Base-by-base conservation (phyloP, 2,329 filamentous ascomycete genomes). In the Aspergillus candidus region DNA sequence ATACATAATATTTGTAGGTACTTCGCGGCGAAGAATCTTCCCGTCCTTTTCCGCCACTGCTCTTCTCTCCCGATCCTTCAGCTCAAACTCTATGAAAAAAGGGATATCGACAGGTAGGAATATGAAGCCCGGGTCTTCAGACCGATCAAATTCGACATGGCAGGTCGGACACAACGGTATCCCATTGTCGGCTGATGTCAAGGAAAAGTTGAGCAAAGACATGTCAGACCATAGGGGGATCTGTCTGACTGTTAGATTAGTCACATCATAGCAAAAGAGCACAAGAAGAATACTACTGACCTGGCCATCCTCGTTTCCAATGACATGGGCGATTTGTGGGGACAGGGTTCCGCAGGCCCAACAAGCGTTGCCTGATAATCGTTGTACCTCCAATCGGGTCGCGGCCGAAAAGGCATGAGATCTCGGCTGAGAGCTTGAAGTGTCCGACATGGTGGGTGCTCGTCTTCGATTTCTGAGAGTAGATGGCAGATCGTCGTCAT, bases 51-150 rank as follows among this genome's bases (percentile, higher is more conserved):
- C 34, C 1, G 43, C 47, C 11, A 31, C 27, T 32, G 10, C 31
- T 29, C 35, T 38, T 8, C 29, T 35, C 32, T 35, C n/a, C 30
- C 32, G 31, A 33, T 55, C 51, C 34, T 46, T 22, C 2, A 47
- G 30, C 38, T 57, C 51, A 22, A 53, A 56, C n/a, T 54, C 35
- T 12, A 55, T 52, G 32, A 52, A 57, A 38, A 34, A 53, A 15
- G 35, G 36, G 4, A 57, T 37, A 33, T 55, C 38, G n/a, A 44
- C 44, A 32, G 51, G 54, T 29, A 54, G 40, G 39, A 53, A 57
- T 5, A 53, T 30, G 27, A 49, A 50, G 14, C 53, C 48, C 0
- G 52, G 48, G 14, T 42, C 43, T 11, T 35, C 34, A 18, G 41
- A n/a, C 11, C 40, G 30, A 40, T 54, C 49, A 18, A 52, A 50